Percentiles rank a stretch among this genome's conserved stretches.
Evolutionary conservation across 2,329 filamentous ascomycete genomes (phyloP).

Genomic region (Exophiala lecanii-corni): DNA sequence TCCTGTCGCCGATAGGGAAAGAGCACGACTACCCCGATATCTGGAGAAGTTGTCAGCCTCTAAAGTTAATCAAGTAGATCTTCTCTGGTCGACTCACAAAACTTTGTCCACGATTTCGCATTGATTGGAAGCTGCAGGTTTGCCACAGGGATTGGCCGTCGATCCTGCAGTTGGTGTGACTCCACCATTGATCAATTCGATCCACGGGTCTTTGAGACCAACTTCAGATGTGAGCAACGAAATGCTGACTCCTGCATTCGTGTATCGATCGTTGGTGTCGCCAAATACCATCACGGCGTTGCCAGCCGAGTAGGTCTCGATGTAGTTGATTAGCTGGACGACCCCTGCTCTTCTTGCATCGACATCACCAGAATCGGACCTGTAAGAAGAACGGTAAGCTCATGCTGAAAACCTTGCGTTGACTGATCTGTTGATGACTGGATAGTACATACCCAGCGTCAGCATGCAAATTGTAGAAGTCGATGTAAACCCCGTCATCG

Average conservation of each 20-base stretch:
- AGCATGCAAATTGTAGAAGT: slow-evolving; percentile 63
- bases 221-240: slow-evolving; percentile 46
- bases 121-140: slow-evolving; percentile 49
- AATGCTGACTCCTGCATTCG: slow-evolving; percentile 51
- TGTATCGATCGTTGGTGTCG: slow-evolving; percentile 64
- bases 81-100: slow-evolving; percentile 33
- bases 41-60: slow-evolving; percentile 1
- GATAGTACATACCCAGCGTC: slow-evolving; percentile 51
- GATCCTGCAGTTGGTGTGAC: slow-evolving; percentile 42
- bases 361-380: slow-evolving; percentile 48
- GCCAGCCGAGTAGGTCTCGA: slow-evolving; percentile 51
- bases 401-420: background rate
- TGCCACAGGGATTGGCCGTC: slow-evolving; percentile 47
- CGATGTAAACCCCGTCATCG: slow-evolving; percentile 52
- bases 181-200: slow-evolving; percentile 50
- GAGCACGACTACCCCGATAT: slow-evolving; percentile 34
- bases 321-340: slow-evolving; percentile 55
- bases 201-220: slow-evolving; percentile 56
- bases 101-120: slow-evolving; percentile 68
- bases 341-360: slow-evolving; percentile 56
- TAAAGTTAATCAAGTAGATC: background rate
- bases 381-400: too few relatives aligned
- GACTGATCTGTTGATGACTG: background rate
- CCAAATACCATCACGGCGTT: slow-evolving; percentile 62
- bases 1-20: slow-evolving; percentile 47